A percentile compares a stretch with the other conserved stretches of the same genome.
Conservation (phyloP, 306 rosid genomes). For the Lathyrus aphaca region DNA sequence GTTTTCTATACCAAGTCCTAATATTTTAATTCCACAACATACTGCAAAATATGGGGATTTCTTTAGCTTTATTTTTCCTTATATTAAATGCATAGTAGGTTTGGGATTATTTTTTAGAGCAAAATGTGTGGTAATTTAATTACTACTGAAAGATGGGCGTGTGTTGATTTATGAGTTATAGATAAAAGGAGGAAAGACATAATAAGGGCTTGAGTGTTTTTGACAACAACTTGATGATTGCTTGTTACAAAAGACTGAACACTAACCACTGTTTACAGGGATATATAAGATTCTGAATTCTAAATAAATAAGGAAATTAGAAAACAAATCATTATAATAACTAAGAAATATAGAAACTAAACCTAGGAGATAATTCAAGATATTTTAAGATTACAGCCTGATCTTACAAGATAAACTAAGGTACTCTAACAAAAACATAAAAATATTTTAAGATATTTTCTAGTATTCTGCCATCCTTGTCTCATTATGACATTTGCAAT, state of each 20-base stretch:
- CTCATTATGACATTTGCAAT: background rate
- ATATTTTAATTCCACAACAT: slow-evolving; percentile 12
- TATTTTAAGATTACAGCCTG: background rate
- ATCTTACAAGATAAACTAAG: background rate
- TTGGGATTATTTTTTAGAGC: slow-evolving; percentile 25
- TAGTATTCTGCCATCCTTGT: background rate
- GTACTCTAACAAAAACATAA: background rate
- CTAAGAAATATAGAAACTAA: background rate
- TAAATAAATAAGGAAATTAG: background rate
- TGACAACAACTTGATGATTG: background rate
- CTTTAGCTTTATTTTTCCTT: slow-evolving; percentile 22
- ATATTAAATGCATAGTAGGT: slow-evolving; percentile 1
- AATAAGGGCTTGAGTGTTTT: background rate
- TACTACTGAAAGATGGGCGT: slow-evolving; percentile 16
- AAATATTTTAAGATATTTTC: background rate
- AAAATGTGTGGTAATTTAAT: slow-evolving; percentile 14
- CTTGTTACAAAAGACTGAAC: background rate
- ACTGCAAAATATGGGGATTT: slow-evolving; percentile 1
- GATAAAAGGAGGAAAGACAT: background rate
- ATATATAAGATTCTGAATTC: background rate
- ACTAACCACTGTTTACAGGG: background rate
- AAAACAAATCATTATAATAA: background rate
- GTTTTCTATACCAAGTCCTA: slow-evolving; percentile 13
- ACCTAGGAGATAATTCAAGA: background rate
- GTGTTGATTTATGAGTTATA: slow-evolving; percentile 8